Evolutionary conservation across 2,329 filamentous ascomycete genomes (phyloP), one percentile per base, ranked within the genome.

Genomic region (Tolypocladium sp.): DNA sequence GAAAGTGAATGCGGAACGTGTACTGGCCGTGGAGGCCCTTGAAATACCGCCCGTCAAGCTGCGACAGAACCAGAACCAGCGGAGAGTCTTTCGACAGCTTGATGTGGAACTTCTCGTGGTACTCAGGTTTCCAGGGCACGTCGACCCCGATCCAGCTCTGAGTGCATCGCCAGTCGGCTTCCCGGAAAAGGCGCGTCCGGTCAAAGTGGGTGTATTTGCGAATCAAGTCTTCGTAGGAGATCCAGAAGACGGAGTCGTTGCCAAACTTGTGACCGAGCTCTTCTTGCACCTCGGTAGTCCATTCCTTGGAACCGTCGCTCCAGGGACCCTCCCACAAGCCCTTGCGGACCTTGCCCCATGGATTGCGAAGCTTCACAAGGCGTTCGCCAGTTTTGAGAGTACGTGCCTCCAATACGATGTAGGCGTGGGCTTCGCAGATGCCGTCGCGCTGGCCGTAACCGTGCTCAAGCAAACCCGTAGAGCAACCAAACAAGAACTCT

Each of bases 401-500:
- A 22, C 80, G 77, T 1, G 83, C 82, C 57, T 82, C 80, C 77
- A 84, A 81, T n/a, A 86, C 75, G 6, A 83, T 79, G 65, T 86
- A 86, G 2, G 83, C 83, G 59, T 86, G 83, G 0, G 77, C 76
- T 64, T 85, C 82, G 3, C 77, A 75, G 56, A 86, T 85, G 2
- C 83, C 83, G 61, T 81, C 78, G 37, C 85, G 77, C 56, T 82
- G 74, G 4, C 85, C 85, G 59, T 85, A 86, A 2, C 85, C 85
- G 38, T 79, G 79, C 51, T 84, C 85, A 58, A 88, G 79, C 33
- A 87, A 75, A 12, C 87, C 87, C 0, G 83, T 84, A 0, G 80
- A 82, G 66, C 86, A 89, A n/a, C 87, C 87, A 65, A 90, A 90
- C 9, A 91, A 74, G 66, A 94, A 95, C 56, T 91, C 87, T 58